Evolutionary conservation across 305 asterid genomes (phyloP).

Genomic region (Fraxinus dipetala): DNA sequence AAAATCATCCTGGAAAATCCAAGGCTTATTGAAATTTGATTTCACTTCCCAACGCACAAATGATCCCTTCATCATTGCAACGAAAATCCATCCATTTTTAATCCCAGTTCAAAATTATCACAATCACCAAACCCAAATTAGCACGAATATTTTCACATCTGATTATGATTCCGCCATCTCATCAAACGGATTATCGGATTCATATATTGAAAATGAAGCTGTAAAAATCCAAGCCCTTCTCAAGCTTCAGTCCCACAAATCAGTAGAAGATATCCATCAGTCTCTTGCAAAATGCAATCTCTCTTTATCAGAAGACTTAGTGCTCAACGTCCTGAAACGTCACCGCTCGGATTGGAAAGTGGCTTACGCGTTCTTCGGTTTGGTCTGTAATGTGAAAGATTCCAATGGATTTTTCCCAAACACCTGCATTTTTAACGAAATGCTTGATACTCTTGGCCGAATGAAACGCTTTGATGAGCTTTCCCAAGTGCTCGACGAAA

Average conservation of each 20-base stretch:
- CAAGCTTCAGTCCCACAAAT: slow-evolving; percentile 31
- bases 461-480: slow-evolving; percentile 48
- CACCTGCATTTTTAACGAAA: slow-evolving; percentile 48
- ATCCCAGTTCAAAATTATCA: slow-evolving; percentile 24
- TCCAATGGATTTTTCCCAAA: slow-evolving; percentile 29
- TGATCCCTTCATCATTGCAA: slow-evolving; percentile 9
- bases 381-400: slow-evolving; percentile 29
- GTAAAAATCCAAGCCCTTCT: slow-evolving; percentile 52
- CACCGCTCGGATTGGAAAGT: slow-evolving; percentile 74
- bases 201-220: slow-evolving; percentile 37
- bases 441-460: slow-evolving; percentile 59
- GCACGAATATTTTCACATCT: slow-evolving; percentile 7
- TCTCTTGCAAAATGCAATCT: slow-evolving; percentile 38
- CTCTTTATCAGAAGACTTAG: slow-evolving; percentile 46
- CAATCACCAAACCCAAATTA: slow-evolving; percentile 11
- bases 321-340: slow-evolving; percentile 60
- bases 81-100: slow-evolving; percentile 5
- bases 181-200: slow-evolving; percentile 4
- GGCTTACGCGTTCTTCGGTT: slow-evolving; percentile 58
- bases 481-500: slow-evolving; percentile 67
- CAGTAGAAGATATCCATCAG: slow-evolving; percentile 37
- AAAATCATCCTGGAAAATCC: slow-evolving; percentile 23
- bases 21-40: slow-evolving; percentile 9
- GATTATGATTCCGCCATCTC: slow-evolving; percentile 11
- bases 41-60: slow-evolving; percentile 3